A percentile compares a stretch with the other conserved stretches of the same genome.
These are phyloP conservation scores for Heterobasidion parviporum DNA, from an alignment of 1,284 basidiomycete species.

Conservation along the genomic window DNA sequence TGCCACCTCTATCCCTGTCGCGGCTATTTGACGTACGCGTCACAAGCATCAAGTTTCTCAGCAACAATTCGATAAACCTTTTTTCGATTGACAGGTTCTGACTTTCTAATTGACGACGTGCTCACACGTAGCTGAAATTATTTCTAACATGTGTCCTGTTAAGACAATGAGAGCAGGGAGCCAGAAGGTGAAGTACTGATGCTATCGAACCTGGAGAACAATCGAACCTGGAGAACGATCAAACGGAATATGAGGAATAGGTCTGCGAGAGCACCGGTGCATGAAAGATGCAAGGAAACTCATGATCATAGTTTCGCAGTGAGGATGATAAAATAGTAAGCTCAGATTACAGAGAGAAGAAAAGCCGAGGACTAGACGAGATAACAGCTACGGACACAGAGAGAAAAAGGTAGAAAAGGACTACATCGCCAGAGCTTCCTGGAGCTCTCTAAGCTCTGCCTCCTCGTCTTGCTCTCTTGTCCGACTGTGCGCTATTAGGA, in stretches of 20 bases:
- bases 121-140: background rate
- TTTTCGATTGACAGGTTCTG: too few species aligned
- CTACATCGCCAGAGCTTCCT: conserved; percentile 87
- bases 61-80: too few species aligned
- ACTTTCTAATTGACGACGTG: too few species aligned
- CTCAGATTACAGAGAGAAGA: background rate
- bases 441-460: conserved; percentile 84
- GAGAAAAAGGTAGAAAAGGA: background rate
- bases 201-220: background rate
- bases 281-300: background rate
- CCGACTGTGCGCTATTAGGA: conserved; percentile 26
- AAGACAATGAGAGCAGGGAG: background rate
- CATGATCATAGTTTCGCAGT: background rate
- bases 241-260: background rate
- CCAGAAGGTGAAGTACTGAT: background rate
- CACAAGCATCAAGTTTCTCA: background rate
- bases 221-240: background rate
- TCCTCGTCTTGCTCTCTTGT: conserved; percentile 82
- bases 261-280: background rate
- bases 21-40: background rate
- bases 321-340: background rate
- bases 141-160: background rate
- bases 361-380: conserved; percentile 3
- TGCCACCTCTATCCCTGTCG: background rate
- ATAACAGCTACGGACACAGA: conserved; percentile 6